Base-by-base conservation (phyloP, 2,329 filamentous ascomycete genomes). In the Pseudogymnoascus sp. region DNA sequence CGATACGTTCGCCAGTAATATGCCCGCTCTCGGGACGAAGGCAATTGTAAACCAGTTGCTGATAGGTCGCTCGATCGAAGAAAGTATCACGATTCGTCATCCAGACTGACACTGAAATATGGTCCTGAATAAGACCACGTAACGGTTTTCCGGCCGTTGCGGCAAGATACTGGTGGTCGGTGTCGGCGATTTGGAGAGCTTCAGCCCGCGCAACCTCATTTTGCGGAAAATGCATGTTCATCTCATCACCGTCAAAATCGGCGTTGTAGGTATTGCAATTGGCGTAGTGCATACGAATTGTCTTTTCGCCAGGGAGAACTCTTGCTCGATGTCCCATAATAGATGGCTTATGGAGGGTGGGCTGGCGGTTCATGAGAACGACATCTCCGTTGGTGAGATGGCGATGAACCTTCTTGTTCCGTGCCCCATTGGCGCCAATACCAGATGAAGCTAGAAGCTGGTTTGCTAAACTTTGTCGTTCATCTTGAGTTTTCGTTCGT, bases 221-320 rank as follows among this genome's bases (percentile, higher is more conserved):
- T 68, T 99, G 94, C 1, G 94, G 94, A 70, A 99, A 97, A 74
- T 99, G 94, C 92, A 99, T 95, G 73, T 99, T 99, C 94, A 99
- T 99, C 74, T 99, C 94, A 71, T 99, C 94, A 73, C 94, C 94
- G 70, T 99, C 95, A 70, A 99, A 99, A 79, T 99, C 94, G 30
- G 94, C 94, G 68, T 99, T 99, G 79, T 99, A 99, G 0, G 94
- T 96, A 70, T 99, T 99, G 73, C 94, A 97, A 73, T 99, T 99
- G 68, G 94, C 92, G 75, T 99, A 99, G 77, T 99, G 94, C 92
- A 99, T 97, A 65, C 94, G 91, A 71, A 99, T 92, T 0, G 94
- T 97, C 75, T 95, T 95, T 73, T 99, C 95, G 34, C 91, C 92
- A 0, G 90, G 89, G 15, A 99, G 76, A 5, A 99, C 92, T 62